A percentile compares a stretch with the other conserved stretches of the same genome.
Conservation (phyloP, 768 basidiomycete species). For the Tubosaeta sp. region DNA sequence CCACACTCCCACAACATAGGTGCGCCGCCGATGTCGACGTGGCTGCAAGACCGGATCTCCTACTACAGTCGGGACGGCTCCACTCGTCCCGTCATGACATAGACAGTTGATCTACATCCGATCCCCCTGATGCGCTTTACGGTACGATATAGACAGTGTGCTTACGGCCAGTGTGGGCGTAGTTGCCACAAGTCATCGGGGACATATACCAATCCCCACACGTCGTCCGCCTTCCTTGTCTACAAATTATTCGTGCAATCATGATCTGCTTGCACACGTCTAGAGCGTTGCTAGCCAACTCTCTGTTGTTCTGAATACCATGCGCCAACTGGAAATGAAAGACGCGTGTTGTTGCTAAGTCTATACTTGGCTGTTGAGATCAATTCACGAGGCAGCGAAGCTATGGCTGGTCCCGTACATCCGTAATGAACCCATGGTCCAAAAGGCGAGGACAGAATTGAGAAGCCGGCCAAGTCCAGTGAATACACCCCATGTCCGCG, state of each 20-base stretch:
- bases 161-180: background rate
- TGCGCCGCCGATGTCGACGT: background rate
- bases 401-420: constrained; percentile 9
- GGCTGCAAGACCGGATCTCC: background rate
- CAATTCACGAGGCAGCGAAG: constrained; percentile 13
- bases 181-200: background rate
- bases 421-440: constrained; percentile 22
- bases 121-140: background rate
- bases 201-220: background rate
- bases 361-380: constrained; percentile 8
- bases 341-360: background rate
- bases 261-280: too few relatives aligned
- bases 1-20: constrained; percentile 1
- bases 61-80: constrained; percentile 1
- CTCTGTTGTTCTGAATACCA: constrained; percentile 2
- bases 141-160: background rate
- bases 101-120: background rate
- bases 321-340: background rate
- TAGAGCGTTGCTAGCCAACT: background rate
- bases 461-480: constrained; percentile 14
- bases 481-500: constrained; percentile 23
- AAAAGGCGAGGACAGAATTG: constrained; percentile 6
- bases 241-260: background rate
- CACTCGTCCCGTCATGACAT: background rate
- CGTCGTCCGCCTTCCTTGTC: background rate